Evolutionary conservation across 805 yeast genomes (phyloP).

Genomic region (Cyberlindnera amylophila): DNA sequence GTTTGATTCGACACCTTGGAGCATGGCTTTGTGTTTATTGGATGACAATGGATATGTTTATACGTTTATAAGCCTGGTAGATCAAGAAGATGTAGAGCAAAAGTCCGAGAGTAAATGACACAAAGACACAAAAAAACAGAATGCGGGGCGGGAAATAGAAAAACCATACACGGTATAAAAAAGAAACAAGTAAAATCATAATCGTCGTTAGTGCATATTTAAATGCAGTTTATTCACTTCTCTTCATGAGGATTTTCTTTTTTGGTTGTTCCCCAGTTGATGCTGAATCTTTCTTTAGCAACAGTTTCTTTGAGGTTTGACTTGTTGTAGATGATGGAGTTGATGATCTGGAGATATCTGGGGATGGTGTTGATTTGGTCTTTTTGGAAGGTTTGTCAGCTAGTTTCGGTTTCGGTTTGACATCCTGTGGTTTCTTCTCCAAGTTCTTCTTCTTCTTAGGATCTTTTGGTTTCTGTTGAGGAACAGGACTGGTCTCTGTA

Average conservation of each 20-base stretch:
- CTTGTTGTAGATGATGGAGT: neutral
- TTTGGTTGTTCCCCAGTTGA: slow-evolving; percentile 2
- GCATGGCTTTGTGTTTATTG: neutral
- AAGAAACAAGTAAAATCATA: neutral
- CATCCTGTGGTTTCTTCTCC: slow-evolving; percentile 5
- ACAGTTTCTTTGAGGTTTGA: neutral
- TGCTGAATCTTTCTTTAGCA: slow-evolving; percentile 1
- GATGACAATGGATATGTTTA: no score
- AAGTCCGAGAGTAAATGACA: no score
- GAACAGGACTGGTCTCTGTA: neutral
- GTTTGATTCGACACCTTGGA: slow-evolving; percentile 2
- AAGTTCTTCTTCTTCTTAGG: slow-evolving; percentile 1
- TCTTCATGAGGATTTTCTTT: slow-evolving; percentile 3
- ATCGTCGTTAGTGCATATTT: no score
- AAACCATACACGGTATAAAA: no score
- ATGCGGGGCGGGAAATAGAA: no score
- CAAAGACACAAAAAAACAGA: no score
- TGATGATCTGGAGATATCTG: neutral
- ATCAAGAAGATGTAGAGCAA: no score
- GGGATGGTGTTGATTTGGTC: neutral
- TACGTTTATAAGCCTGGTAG: no score
- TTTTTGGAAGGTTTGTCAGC: neutral
- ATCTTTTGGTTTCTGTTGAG: neutral
- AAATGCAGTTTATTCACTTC: no score
- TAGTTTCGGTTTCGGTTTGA: slow-evolving; percentile 7